These are phyloP conservation scores for Citrullus mucosospermus DNA, from an alignment of 306 rosid genomes.

Conservation along the genomic window DNA sequence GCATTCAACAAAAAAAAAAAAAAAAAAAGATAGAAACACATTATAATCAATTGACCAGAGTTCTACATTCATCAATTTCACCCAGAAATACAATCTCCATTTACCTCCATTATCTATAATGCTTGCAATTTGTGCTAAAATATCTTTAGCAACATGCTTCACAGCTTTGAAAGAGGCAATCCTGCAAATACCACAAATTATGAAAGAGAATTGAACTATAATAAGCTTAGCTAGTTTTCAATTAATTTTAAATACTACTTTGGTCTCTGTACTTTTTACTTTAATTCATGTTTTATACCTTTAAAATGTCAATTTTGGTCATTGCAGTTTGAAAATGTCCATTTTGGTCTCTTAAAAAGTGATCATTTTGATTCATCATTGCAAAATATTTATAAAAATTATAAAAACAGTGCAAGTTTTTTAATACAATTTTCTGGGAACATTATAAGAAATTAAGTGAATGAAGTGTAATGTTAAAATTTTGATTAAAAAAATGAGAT, in stretches of 20 bases:
- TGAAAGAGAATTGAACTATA: not conserved
- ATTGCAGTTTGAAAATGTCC: no score
- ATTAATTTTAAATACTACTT: not conserved
- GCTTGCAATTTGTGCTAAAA: conserved; percentile 11
- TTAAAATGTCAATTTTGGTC: not conserved
- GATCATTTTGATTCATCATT: no score
- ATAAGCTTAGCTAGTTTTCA: not conserved
- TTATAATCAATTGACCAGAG: conserved; percentile 7
- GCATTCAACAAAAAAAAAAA: not conserved
- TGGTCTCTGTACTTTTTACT: no score
- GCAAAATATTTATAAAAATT: no score
- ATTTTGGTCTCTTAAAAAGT: no score
- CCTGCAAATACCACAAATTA: conserved; percentile 25
- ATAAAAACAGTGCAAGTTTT: no score
- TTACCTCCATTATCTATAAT: not conserved
- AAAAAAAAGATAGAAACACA: conserved; percentile 13
- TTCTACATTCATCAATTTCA: not conserved
- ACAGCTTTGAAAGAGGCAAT: conserved; percentile 60
- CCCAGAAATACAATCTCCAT: not conserved
- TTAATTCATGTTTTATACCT: no score
- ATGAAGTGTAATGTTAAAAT: not conserved
- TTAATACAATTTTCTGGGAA: no score
- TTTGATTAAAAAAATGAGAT: no score
- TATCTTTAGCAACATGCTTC: conserved; percentile 8
- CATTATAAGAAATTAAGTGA: no score